These are phyloP conservation scores for Craterostigma plantagineum DNA, from an alignment of 257 asterid genomes.

Conservation along the genomic window DNA sequence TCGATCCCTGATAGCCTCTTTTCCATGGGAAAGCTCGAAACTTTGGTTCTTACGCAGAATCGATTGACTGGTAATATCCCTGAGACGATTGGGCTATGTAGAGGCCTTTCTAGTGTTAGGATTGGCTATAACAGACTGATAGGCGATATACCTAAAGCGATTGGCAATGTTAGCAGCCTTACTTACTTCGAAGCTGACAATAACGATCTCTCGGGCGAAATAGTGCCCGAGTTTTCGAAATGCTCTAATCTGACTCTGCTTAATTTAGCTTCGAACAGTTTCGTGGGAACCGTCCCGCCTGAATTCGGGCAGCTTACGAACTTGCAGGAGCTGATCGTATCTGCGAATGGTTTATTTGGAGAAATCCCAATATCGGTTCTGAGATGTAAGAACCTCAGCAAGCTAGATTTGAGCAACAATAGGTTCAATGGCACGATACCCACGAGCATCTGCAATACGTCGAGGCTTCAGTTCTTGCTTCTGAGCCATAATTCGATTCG, in stretches of 20 bases:
- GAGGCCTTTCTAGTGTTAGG: slow-evolving; percentile 56
- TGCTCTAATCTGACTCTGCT: slow-evolving; percentile 74
- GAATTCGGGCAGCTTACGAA: slow-evolving; percentile 60
- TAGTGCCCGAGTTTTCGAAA: slow-evolving; percentile 49
- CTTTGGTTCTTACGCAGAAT: slow-evolving; percentile 74
- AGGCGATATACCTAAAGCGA: slow-evolving; percentile 54
- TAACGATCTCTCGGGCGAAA: slow-evolving; percentile 72
- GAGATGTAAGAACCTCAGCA: slow-evolving; percentile 55
- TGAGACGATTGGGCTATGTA: slow-evolving; percentile 50
- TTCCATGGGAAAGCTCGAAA: slow-evolving; percentile 43
- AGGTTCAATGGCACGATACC: slow-evolving; percentile 64
- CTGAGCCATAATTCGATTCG: slow-evolving; percentile 43
- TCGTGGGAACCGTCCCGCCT: slow-evolving; percentile 48
- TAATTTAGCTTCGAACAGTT: slow-evolving; percentile 72
- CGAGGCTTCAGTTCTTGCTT: slow-evolving; percentile 63
- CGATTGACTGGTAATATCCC: slow-evolving; percentile 46
- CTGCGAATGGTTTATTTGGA: slow-evolving; percentile 50
- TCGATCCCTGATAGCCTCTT: slow-evolving; percentile 69
- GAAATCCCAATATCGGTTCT: slow-evolving; percentile 57
- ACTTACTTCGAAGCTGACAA: slow-evolving; percentile 84
- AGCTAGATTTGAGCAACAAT: slow-evolving; percentile 70
- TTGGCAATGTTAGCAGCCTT: slow-evolving; percentile 76
- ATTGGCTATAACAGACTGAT: slow-evolving; percentile 62
- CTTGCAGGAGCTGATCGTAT: slow-evolving; percentile 75
- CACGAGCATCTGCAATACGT: slow-evolving; percentile 42